phyloP scores from a whole-genome alignment of 345 rosid species.

The Mangifera indica region DNA sequence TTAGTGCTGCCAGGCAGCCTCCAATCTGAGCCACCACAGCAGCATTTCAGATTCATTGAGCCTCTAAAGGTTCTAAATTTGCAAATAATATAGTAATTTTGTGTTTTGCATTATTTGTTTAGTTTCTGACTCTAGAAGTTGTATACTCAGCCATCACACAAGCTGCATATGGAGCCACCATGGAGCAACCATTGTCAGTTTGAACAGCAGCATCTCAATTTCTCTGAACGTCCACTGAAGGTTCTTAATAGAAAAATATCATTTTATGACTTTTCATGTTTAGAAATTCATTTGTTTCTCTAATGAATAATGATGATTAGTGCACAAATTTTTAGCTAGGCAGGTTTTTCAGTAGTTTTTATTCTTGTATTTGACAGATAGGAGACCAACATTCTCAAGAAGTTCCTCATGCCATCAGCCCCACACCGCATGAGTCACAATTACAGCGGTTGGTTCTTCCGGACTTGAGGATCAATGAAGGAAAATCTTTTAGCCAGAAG shows the following conservation, averaged over 20 bases:
- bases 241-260: background rate
- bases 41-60: background rate
- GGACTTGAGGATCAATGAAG: constrained; percentile 11
- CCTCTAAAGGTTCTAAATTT: constrained; percentile 5
- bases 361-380: background rate
- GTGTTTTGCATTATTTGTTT: background rate
- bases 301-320: too few relatives aligned
- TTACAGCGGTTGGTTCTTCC: background rate
- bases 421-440: background rate
- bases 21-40: background rate
- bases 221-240: background rate
- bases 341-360: background rate
- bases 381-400: constrained; percentile 1
- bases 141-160: background rate
- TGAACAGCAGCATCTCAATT: background rate
- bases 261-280: background rate
- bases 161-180: background rate
- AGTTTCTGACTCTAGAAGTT: background rate
- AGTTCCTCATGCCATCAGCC: background rate
- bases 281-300: background rate
- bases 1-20: background rate
- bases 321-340: background rate
- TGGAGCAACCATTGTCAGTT: background rate
- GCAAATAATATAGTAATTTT: background rate
- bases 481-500: constrained; percentile 1